Percentiles rank a stretch among this genome's conserved stretches.
phyloP scores from a whole-genome alignment of 768 basidiomycete genomes.

The Panaeolus papilionaceus region DNA sequence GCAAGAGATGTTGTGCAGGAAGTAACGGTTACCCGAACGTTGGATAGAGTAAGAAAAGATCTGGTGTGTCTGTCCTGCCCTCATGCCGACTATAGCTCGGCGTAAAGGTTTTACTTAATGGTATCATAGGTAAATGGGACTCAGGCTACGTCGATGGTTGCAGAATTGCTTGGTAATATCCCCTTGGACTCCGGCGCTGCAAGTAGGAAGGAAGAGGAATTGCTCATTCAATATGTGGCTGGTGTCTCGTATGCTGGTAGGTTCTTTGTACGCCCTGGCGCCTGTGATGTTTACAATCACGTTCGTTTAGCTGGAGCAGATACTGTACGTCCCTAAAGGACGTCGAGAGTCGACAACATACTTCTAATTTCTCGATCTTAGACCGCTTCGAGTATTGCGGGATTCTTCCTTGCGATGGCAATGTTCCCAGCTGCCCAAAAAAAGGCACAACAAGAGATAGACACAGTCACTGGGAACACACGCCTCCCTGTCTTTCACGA shows the following conservation, averaged over 20 bases:
- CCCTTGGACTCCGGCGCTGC: slow-evolving; percentile 27
- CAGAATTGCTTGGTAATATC: slow-evolving; percentile 33
- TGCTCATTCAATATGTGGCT: slow-evolving; percentile 41
- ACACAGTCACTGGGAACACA: slow-evolving; percentile 40
- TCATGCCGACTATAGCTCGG: not conserved
- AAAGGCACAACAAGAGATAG: slow-evolving; percentile 44
- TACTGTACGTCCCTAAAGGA: slow-evolving; percentile 33
- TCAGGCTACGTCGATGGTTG: slow-evolving; percentile 40
- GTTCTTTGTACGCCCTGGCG: slow-evolving; percentile 3
- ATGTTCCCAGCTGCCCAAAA: not conserved
- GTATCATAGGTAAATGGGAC: slow-evolving; percentile 36
- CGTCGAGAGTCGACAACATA: not conserved
- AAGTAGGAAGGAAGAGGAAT: slow-evolving; percentile 25
- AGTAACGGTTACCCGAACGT: slow-evolving; percentile 51
- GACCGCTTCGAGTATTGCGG: not conserved
- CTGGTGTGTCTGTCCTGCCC: slow-evolving; percentile 37
- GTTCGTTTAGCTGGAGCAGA: slow-evolving; percentile 44
- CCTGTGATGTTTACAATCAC: not conserved
- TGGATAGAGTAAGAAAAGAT: slow-evolving; percentile 40
- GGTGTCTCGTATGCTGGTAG: slow-evolving; percentile 46
- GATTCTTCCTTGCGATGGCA: slow-evolving; percentile 4
- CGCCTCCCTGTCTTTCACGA: slow-evolving; percentile 50
- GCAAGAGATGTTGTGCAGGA: slow-evolving; percentile 53
- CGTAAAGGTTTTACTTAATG: too few relatives aligned
- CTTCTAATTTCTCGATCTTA: not conserved